phyloP scores from a whole-genome alignment of 2,329 filamentous ascomycete genomes.

The Simplicillium sp. region DNA sequence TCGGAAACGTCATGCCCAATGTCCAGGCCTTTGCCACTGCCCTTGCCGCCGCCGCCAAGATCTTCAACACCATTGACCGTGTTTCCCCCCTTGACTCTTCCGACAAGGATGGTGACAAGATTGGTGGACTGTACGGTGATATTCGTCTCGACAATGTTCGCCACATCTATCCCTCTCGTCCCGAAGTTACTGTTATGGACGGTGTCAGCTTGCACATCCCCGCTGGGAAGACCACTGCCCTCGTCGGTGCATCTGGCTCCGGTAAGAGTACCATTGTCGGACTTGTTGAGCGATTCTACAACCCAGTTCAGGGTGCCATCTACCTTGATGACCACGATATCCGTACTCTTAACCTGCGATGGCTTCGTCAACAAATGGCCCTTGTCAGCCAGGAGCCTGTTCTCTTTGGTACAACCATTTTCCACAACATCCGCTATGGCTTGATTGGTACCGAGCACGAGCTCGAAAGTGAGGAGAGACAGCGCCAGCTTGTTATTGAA shows the following conservation, averaged over 20 bases:
- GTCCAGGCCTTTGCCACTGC: conserved; percentile 77
- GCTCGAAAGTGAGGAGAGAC: conserved; percentile 52
- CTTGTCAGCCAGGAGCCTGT: conserved; percentile 90
- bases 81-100: conserved; percentile 74
- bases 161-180: conserved; percentile 89
- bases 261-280: conserved; percentile 94
- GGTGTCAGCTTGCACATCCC: conserved; percentile 72
- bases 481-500: conserved; percentile 61
- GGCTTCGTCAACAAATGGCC: conserved; percentile 86
- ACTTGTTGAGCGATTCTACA: conserved; percentile 88
- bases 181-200: conserved; percentile 83
- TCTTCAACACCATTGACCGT: conserved; percentile 89
- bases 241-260: conserved; percentile 89
- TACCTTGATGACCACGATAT: conserved; percentile 78
- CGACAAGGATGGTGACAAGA: conserved; percentile 57
- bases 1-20: conserved; percentile 82
- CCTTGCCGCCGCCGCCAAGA: conserved; percentile 78
- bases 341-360: conserved; percentile 71
- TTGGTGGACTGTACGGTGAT: conserved; percentile 64
- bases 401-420: conserved; percentile 83
- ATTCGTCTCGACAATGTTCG: conserved; percentile 77
- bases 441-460: conserved; percentile 78
- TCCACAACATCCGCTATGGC: conserved; percentile 81
- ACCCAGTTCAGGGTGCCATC: conserved; percentile 72
- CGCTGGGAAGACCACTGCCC: conserved; percentile 82